These are phyloP conservation scores for Sporothrix globosa DNA, from an alignment of 2,329 filamentous ascomycete species.

Conservation along the genomic window DNA sequence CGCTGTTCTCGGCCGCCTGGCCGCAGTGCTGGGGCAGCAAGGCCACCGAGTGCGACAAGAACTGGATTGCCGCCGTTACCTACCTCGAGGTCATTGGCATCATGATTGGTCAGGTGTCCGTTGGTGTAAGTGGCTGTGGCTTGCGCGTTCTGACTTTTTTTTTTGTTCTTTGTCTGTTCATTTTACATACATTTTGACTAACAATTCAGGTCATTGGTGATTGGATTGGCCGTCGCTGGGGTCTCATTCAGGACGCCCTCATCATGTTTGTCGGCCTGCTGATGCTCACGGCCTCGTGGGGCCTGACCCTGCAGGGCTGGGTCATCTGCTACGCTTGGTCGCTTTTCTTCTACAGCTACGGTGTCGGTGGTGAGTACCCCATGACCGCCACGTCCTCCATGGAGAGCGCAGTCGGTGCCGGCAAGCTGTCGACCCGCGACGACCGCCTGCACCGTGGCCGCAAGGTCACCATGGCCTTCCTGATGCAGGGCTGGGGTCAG, in stretches of 20 bases:
- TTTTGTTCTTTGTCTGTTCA: not conserved
- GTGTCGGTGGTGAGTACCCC: conserved; percentile 85
- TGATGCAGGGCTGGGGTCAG: conserved; percentile 99
- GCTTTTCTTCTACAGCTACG: conserved; percentile 81
- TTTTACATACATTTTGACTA: not conserved
- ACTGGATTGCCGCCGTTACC: conserved; percentile 82
- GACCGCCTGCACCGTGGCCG: conserved; percentile 94
- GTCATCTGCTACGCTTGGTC: conserved; percentile 96
- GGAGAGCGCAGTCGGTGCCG: conserved; percentile 84
- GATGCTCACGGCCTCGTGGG: conserved; percentile 92
- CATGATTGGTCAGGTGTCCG: conserved; percentile 87
- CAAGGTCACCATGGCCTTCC: conserved; percentile 91
- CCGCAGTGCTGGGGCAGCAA: conserved; percentile 71
- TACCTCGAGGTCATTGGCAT: conserved; percentile 95
- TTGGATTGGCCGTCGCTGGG: conserved; percentile 89
- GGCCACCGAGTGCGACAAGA: conserved; percentile 66
- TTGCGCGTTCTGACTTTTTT: conserved; percentile 29
- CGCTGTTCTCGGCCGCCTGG: conserved; percentile 77
- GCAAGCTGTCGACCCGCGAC: conserved; percentile 85
- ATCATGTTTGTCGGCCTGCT: conserved; percentile 94
- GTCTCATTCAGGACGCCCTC: conserved; percentile 89
- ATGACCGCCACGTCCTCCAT: conserved; percentile 96
- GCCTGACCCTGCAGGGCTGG: conserved; percentile 84
- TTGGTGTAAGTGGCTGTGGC: conserved; percentile 63
- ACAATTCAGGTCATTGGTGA: conserved; percentile 57